Evolutionary conservation across 1,284 basidiomycete species (phyloP).

Genomic region (Pseudozyma tsukubaensis): DNA sequence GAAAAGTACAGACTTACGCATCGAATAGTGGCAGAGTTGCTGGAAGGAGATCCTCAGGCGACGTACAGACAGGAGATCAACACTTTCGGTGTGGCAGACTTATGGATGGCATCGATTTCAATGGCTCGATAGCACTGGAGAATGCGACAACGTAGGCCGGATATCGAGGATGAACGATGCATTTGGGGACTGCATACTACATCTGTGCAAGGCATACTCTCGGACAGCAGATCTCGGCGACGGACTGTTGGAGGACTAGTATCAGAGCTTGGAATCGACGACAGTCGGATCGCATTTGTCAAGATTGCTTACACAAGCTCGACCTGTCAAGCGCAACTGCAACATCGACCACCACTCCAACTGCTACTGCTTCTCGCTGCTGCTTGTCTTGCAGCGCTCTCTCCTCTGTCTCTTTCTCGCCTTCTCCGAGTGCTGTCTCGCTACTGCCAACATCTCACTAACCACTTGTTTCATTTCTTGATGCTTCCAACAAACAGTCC

Average conservation of each 20-base stretch:
- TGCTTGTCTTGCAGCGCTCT: not conserved
- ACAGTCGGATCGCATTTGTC: too few relatives aligned
- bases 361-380: not conserved
- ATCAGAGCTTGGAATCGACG: too few relatives aligned
- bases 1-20: too few relatives aligned
- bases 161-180: too few relatives aligned
- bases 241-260: not conserved
- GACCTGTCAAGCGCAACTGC: not conserved
- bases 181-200: not conserved
- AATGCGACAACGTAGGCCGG: too few relatives aligned
- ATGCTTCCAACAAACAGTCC: conserved; percentile 72
- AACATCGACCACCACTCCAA: not conserved
- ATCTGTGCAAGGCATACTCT: not conserved
- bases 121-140: too few relatives aligned
- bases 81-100: too few relatives aligned
- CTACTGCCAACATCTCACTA: not conserved
- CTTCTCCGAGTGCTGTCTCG: not conserved
- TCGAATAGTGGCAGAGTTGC: too few relatives aligned
- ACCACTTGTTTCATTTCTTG: not conserved
- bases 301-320: too few relatives aligned
- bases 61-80: too few relatives aligned
- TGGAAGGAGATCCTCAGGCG: too few relatives aligned
- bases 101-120: too few relatives aligned
- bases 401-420: not conserved
- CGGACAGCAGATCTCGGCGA: not conserved